Evolutionary conservation across 805 yeast genomes (phyloP).

Genomic region (Saccharomyces eubayanus): DNA sequence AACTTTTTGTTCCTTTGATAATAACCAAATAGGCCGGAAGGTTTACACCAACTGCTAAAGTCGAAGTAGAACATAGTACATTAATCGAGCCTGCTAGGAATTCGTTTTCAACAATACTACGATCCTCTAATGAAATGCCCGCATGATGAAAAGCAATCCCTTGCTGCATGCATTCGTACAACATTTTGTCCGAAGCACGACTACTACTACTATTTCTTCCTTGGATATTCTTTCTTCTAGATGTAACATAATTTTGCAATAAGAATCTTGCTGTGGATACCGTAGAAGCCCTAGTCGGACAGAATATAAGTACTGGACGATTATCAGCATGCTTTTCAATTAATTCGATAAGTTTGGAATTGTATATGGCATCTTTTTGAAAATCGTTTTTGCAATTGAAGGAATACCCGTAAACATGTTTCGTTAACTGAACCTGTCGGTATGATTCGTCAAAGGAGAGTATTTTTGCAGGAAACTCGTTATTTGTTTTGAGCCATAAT

Average conservation of each 20-base stretch:
- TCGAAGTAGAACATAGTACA: conserved; percentile 49
- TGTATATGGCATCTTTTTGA: conserved; percentile 39
- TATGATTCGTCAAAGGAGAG: conserved; percentile 40
- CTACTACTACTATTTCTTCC: neutral
- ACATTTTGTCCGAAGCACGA: conserved; percentile 6
- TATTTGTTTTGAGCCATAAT: conserved; percentile 33
- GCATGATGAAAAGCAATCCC: conserved; percentile 56
- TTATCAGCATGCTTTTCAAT: conserved; percentile 32
- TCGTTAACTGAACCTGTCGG: conserved; percentile 38
- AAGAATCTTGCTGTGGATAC: conserved; percentile 39
- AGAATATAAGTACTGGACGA: conserved; percentile 43
- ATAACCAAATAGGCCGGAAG: conserved; percentile 53
- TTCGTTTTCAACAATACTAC: conserved; percentile 37
- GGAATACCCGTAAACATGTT: conserved; percentile 38
- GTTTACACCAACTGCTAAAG: conserved; percentile 54
- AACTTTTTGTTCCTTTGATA: conserved; percentile 55
- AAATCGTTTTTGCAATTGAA: conserved; percentile 37
- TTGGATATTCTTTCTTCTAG: neutral
- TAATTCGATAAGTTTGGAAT: conserved; percentile 35
- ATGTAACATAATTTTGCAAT: conserved; percentile 10
- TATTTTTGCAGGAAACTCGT: conserved; percentile 27
- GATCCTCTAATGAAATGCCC: conserved; percentile 42
- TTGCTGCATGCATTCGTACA: conserved; percentile 9
- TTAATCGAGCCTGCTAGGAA: conserved; percentile 38
- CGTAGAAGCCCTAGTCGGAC: conserved; percentile 46